Evolutionary conservation across 164 flowering plant species (phyloP), one percentile per base, ranked within the genome.

Genomic region (Santalum album): DNA sequence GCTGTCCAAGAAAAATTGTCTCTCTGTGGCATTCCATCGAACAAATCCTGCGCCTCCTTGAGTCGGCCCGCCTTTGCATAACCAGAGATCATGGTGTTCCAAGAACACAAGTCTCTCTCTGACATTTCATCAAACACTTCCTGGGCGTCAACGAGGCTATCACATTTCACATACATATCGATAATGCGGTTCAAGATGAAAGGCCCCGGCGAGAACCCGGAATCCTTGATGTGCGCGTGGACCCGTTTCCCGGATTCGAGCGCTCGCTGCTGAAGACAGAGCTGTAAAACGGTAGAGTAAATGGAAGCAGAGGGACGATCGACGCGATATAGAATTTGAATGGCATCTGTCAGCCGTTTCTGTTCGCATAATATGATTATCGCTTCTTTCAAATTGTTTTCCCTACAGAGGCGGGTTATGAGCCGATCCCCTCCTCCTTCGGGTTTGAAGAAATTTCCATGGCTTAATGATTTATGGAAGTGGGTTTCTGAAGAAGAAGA

Each of bases 121-220:
- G 50, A 14, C 50, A 46, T 46, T 23, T 46, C 50, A 22, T 49
- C 51, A 17, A 49, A 49, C n/a, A 49, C 27, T n/a, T 49, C 17
- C 15, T 49, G 27, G 17, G 51, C 51, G n/a, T 42, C 45, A 5
- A 1, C 45, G 45, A 42, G 21, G 3, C 21, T 4, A 2, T 12
- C 45, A 12, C 45, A 42, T 42, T 42, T 42, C 45, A 42, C 45
- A 18, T 42, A 42, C 45, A 42, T 17, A 18, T 42, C 45, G 7
- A 42, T 42, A 18, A 42, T 42, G 45, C 45, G 45, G 11, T 42
- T 42, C 21, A 21, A 42, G 45, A 42, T 42, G 45, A 42, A 42
- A n/a, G 45, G 21, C 21, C 45, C 21, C 4, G 45, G 45, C 21
- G 10, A 20, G 21, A 42, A 42, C 19, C 45, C 45, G 6, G 45